Conservation (phyloP, 176 grass and related monocot species). For the Oryza nivara region DNA sequence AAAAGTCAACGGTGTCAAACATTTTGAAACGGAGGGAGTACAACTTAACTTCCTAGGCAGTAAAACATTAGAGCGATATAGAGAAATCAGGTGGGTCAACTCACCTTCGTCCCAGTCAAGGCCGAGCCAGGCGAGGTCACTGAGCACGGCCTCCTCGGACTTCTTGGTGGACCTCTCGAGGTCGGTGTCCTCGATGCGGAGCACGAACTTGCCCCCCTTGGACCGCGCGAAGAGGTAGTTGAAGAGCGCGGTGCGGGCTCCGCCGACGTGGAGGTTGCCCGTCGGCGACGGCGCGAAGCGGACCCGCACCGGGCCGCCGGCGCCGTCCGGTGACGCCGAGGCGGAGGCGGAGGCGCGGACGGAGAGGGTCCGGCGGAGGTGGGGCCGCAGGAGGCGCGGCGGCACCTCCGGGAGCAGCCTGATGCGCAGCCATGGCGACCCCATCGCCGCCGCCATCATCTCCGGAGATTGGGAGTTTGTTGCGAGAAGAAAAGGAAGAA, state of each 20-base stretch:
- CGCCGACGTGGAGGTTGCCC: conserved; percentile 88
- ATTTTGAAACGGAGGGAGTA: too few species aligned
- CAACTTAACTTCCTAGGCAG: background rate
- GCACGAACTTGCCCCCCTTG: conserved; percentile 70
- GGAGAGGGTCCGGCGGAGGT: conserved; percentile 48
- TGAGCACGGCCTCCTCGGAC: conserved; percentile 87
- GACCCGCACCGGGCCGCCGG: conserved; percentile 67
- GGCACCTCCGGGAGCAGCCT: conserved; percentile 48
- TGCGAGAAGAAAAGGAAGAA: too few species aligned
- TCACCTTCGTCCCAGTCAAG: conserved; percentile 97
- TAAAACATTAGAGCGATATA: background rate
- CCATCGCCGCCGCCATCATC: conserved; percentile 47
- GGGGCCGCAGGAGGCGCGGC: conserved; percentile 5
- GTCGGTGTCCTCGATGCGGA: conserved; percentile 92
- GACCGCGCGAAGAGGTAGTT: conserved; percentile 97
- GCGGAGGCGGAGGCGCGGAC: conserved; percentile 31
- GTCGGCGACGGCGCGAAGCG: conserved; percentile 92
- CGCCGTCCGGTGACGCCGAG: background rate
- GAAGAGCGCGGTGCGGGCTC: conserved; percentile 85
- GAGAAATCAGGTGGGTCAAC: background rate
- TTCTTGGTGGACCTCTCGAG: conserved; percentile 83
- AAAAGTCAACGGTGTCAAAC: too few species aligned
- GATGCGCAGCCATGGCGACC: conserved; percentile 61
- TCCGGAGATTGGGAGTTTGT: background rate
- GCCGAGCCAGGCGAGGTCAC: conserved; percentile 86